A percentile compares a stretch with the other conserved stretches of the same genome.
These are phyloP conservation scores for Termitomyces sp. DNA, from an alignment of 768 basidiomycete genomes.

Conservation along the genomic window DNA sequence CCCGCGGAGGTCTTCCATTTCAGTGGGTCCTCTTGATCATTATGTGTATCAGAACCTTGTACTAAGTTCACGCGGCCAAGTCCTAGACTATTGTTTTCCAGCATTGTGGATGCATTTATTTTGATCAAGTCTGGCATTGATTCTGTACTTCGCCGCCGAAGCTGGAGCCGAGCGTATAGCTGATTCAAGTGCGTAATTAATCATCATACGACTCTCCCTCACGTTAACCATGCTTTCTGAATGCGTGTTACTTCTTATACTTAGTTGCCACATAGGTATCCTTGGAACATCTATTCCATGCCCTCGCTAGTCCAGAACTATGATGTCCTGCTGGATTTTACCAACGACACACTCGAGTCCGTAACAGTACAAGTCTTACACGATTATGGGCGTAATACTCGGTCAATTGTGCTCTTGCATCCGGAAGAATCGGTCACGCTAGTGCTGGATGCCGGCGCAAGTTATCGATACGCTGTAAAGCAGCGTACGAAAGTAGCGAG, in stretches of 20 bases:
- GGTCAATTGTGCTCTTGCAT: conserved; percentile 50
- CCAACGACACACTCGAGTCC: conserved; percentile 62
- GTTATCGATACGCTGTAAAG: conserved; percentile 68
- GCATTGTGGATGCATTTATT: conserved; percentile 3
- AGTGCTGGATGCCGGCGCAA: conserved; percentile 61
- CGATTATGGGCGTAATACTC: conserved; percentile 55
- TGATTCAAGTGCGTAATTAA: conserved; percentile 8
- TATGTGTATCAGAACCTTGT: conserved; percentile 6
- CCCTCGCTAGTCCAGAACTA: conserved; percentile 54
- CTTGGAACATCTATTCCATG: conserved; percentile 33
- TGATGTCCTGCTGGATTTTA: conserved; percentile 64
- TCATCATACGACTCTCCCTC: conserved; percentile 2
- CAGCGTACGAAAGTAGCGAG: conserved; percentile 59
- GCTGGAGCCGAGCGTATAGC: conserved; percentile 4
- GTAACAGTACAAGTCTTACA: conserved; percentile 60
- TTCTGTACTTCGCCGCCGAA: conserved; percentile 5
- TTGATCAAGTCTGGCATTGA: conserved; percentile 1
- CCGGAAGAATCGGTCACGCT: conserved; percentile 62
- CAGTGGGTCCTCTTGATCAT: conserved; percentile 4
- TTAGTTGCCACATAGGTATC: neutral
- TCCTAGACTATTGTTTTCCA: conserved; percentile 6
- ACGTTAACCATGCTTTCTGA: conserved; percentile 8
- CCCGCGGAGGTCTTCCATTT: conserved; percentile 6
- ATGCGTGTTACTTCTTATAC: conserved; percentile 8
- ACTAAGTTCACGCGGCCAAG: conserved; percentile 1